Base-by-base conservation (phyloP, 129 eudicot genomes). In the Helichrysum umbraculigerum region DNA sequence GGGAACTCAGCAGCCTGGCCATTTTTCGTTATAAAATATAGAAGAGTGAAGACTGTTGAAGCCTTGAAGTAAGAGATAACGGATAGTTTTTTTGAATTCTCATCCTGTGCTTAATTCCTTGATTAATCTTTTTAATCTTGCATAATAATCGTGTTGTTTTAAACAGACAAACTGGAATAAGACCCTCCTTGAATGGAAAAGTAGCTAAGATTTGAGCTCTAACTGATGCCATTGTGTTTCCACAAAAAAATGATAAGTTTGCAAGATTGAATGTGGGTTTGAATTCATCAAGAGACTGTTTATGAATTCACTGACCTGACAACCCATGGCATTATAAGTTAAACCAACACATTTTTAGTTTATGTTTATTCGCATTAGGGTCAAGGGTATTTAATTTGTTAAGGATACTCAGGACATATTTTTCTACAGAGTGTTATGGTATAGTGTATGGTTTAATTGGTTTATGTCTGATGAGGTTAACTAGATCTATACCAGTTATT, bases 401-500 rank as follows among this genome's bases (percentile, higher is more conserved):
- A 47, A 11, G 17, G 54, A 17, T 14, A 47, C 54, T 47, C 12
- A 14, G 12, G 17, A 4, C 54, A 14, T 12, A 0, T 47, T 47
- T 44, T 5, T 47, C 54, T 47, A 14, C 54, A 3, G 47, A 41
- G 54, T 47, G 17, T 14, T 47, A 17, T 1, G 14, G 14, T 47
- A 47, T 19, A 14, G 0, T 28, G 11, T 35, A 52, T 20, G 14
- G 81, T 6, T 68, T 28, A 22, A 68, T 35, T 2, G 10, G 30
- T 42, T 10, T 65, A 19, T 17, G 22, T 52, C 39, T 32, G 56
- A 51, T 52, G 37, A 66, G 65, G 71, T 44, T 75, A 21, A 60
- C 17, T 8, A 56, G 67, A 67, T 19, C 56, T 72, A 11, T 72
- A 35, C 7, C 32, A 54, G 54, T 51, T 57, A 32, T 19, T n/a